A percentile compares a stretch with the other conserved stretches of the same genome.
Evolutionary conservation across 495 filamentous ascomycete genomes (phyloP).

Genomic region (Neurospora intermedia): DNA sequence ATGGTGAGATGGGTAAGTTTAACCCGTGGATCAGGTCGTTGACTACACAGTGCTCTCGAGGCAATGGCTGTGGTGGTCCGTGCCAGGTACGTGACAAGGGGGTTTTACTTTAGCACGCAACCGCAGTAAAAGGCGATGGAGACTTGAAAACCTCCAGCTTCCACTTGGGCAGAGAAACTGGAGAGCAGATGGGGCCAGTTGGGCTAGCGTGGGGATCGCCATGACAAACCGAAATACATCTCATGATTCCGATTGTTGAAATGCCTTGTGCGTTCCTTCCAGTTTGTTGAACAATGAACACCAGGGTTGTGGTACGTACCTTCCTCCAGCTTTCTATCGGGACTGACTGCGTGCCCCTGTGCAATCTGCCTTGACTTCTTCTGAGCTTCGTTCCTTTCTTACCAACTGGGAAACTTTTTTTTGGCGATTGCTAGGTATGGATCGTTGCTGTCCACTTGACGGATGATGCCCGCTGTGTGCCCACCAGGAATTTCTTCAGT

Average conservation of each 20-base stretch:
- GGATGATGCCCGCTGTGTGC: neutral
- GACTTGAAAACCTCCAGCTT: neutral
- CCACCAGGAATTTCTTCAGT: neutral
- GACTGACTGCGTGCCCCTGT: neutral
- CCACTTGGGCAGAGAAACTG: neutral
- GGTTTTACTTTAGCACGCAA: no score
- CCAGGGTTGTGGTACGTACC: neutral
- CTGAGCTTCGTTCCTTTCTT: neutral
- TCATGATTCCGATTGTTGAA: neutral
- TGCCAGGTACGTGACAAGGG: no score
- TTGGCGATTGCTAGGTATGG: neutral
- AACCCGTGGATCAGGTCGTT: no score
- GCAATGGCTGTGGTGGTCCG: no score
- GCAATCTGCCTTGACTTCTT: neutral
- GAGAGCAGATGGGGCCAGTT: neutral
- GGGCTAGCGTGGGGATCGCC: neutral
- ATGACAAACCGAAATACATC: neutral
- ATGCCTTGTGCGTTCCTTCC: neutral
- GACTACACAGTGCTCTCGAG: no score
- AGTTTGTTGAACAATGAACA: neutral
- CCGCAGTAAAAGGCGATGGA: neutral
- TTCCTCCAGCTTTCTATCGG: neutral
- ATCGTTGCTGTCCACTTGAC: neutral
- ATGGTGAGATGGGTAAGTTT: no score
- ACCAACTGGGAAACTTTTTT: neutral